phyloP scores from a whole-genome alignment of 176 grass and related monocot genomes.

The Phoenix roebelenii region DNA sequence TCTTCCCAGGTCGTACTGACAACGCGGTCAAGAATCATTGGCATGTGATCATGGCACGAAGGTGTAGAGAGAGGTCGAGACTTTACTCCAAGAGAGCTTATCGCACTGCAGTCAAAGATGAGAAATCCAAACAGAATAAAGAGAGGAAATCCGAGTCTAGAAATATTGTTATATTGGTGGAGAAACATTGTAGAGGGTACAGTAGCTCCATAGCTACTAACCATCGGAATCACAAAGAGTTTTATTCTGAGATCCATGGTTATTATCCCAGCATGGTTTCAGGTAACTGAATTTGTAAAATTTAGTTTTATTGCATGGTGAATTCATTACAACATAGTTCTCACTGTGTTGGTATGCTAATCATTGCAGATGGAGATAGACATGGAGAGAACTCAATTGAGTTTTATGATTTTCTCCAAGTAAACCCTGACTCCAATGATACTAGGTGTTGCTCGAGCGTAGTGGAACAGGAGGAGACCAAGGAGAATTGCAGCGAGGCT shows the following conservation, averaged over 20 bases:
- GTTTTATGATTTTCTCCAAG: slow-evolving; percentile 1
- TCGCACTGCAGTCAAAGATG: background rate
- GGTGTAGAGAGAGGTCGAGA: background rate
- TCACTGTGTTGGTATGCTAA: background rate
- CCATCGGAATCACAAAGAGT: background rate
- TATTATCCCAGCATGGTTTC: background rate
- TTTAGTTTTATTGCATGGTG: background rate
- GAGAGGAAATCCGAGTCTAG: background rate
- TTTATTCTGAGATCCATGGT: background rate
- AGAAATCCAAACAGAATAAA: background rate
- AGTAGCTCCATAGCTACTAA: background rate
- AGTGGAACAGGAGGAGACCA: slow-evolving; percentile 61
- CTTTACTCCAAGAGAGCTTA: background rate
- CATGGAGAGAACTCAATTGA: background rate
- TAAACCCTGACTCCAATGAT: slow-evolving; percentile 46
- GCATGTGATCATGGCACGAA: background rate
- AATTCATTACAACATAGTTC: background rate
- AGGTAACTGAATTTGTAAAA: background rate
- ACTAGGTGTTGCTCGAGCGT: slow-evolving; percentile 69
- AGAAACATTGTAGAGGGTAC: background rate
- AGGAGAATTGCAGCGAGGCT: slow-evolving; percentile 32
- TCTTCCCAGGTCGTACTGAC: background rate
- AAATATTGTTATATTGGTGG: background rate
- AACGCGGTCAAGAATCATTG: background rate
- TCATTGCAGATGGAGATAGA: background rate